Conservation (phyloP, 2,329 filamentous ascomycete genomes). For the Penicillium sp. region DNA sequence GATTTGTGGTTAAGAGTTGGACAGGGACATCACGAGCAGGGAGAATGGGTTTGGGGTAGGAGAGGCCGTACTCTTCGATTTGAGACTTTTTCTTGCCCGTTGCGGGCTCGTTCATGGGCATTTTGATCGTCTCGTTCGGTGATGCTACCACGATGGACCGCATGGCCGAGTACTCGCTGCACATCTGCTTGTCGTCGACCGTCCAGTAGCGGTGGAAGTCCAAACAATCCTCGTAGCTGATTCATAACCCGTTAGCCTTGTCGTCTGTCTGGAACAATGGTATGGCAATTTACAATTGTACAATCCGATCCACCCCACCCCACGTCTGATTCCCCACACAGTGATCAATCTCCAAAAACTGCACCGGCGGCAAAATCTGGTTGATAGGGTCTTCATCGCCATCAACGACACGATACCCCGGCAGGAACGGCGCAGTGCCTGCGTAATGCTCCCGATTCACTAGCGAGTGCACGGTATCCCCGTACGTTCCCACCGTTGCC, state of each 20-base stretch:
- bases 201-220: conserved; percentile 95
- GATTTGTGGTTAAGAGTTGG: conserved; percentile 7
- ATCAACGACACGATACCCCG: conserved; percentile 65
- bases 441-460: conserved; percentile 69
- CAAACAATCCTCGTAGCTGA: conserved; percentile 77
- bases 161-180: conserved; percentile 84
- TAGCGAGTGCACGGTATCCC: conserved; percentile 86
- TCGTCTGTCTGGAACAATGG: not conserved
- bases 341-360: conserved; percentile 79
- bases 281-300: conserved; percentile 51
- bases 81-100: conserved; percentile 81
- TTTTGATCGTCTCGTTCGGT: conserved; percentile 81
- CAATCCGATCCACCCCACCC: conserved; percentile 70
- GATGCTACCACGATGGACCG: conserved; percentile 85
- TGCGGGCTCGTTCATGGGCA: conserved; percentile 95
- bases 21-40: not conserved
- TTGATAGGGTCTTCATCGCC: conserved; percentile 46
- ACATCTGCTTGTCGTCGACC: conserved; percentile 86
- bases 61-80: conserved; percentile 72
- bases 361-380: conserved; percentile 60
- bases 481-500: conserved; percentile 80
- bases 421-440: conserved; percentile 67
- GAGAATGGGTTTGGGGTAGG: not conserved
- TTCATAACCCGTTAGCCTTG: not conserved
- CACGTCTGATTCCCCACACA: conserved; percentile 95